These are phyloP conservation scores for Mycena amicta DNA, from an alignment of 768 basidiomycete species.

Conservation along the genomic window DNA sequence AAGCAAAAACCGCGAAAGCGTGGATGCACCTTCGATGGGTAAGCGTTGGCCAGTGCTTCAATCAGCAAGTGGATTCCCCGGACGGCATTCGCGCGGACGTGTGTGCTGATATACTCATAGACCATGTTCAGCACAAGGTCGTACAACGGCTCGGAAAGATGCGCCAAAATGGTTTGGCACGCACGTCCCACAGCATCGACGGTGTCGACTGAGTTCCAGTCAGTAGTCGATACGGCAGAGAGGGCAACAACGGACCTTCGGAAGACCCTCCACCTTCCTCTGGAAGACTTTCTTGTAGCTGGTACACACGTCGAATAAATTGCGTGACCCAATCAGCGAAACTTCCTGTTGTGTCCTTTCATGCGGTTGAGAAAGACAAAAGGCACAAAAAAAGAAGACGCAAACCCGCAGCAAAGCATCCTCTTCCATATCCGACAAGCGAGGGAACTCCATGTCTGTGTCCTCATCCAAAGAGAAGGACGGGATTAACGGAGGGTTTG, in stretches of 20 bases:
- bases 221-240: constrained; percentile 2
- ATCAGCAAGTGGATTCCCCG: constrained; percentile 86
- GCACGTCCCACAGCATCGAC: constrained; percentile 77
- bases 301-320: constrained; percentile 77
- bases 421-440: constrained; percentile 63
- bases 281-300: constrained; percentile 82
- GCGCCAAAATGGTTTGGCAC: constrained; percentile 77
- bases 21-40: constrained; percentile 54
- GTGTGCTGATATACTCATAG: constrained; percentile 79
- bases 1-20: neutral
- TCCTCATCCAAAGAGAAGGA: constrained; percentile 42
- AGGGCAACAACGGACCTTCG: constrained; percentile 49
- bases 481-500: constrained; percentile 33
- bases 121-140: constrained; percentile 84
- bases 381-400: neutral
- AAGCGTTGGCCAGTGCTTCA: constrained; percentile 80
- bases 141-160: constrained; percentile 73
- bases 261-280: constrained; percentile 76
- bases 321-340: constrained; percentile 85
- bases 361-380: constrained; percentile 24
- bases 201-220: constrained; percentile 54
- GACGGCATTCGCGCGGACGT: constrained; percentile 83
- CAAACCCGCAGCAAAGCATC: constrained; percentile 62
- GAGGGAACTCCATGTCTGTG: constrained; percentile 38
- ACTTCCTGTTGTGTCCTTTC: constrained; percentile 60